Evolutionary conservation across 345 rosid species (phyloP), one percentile per base, ranked within the genome.

Genomic region (Brassica carinata): DNA sequence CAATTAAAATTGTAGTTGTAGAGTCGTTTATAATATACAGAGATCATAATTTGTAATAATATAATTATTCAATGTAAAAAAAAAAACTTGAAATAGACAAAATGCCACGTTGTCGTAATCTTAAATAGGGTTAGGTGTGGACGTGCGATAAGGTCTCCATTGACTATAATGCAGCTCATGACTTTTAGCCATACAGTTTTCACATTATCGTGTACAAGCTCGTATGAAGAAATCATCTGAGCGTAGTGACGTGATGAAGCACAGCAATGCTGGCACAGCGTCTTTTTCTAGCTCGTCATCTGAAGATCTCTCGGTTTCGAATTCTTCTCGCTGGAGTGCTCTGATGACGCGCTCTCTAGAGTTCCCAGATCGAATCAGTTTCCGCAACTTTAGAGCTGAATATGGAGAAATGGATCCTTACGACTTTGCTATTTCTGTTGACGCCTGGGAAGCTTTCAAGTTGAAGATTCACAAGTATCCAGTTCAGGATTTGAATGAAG

Each of bases 371-470:
- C 85, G 76, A 67, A 89, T 90, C 68, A 94, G 97, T 82, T 90
- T 92, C 83, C 90, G 98, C 14, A 75, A 91, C 45, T 2, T 30
- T 27, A 88, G 88, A 53, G 97, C 94, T 2, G 81, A 55, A 4
- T 92, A 85, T 0, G 90, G 90, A 2, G 97, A 92, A 75, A 77
- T 94, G 73, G 91, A 90, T 74, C 90, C 92, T 29, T 97, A 91
- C 0, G 98, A 92, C 77, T 91, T 91, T 58, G 84, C 84, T 2
- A 94, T 94, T 27, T 90, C 98, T 31, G 18, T 71, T 51, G 91
- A 84, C 29, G 90, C 81, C 15, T 92, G 98, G 98, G 91, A 86
- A 81, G 89, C 90, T 4, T 84, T 82, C 71, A 89, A 85, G 87
- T 72, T 75, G 36, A 89, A 40, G 45, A 40, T 40, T 40, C 13